These are phyloP conservation scores for Sporothrix sp. DNA, from an alignment of 2,329 filamentous ascomycete species.

Conservation along the genomic window DNA sequence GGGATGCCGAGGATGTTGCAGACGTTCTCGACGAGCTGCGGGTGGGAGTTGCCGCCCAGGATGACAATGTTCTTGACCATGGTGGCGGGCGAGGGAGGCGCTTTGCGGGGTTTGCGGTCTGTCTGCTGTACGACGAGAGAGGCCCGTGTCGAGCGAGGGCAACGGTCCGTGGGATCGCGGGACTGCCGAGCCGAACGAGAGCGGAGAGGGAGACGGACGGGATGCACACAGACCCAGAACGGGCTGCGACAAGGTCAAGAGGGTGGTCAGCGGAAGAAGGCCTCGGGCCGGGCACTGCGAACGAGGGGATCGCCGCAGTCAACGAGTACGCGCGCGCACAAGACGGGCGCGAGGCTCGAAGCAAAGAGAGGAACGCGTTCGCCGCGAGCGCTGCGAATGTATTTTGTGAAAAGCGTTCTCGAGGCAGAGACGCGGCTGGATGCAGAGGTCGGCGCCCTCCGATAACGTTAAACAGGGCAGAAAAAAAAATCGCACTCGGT, in stretches of 20 bases:
- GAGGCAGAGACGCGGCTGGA: conserved; percentile 3
- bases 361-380: neutral
- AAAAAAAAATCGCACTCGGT: conserved; percentile 13
- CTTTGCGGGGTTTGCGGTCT: neutral
- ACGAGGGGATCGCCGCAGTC: neutral
- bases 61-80: conserved; percentile 97
- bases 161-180: neutral
- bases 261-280: neutral
- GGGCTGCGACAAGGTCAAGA: neutral
- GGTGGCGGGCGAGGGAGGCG: neutral
- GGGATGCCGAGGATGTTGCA: conserved; percentile 83
- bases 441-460: conserved; percentile 11
- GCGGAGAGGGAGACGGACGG: neutral
- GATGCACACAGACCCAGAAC: neutral
- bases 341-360: neutral
- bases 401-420: neutral
- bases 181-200: neutral
- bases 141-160: neutral
- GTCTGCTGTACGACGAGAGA: no score
- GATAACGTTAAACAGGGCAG: conserved; percentile 16
- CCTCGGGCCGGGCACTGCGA: neutral
- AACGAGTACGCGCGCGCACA: conserved; percentile 3
- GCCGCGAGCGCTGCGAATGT: neutral
- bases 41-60: conserved; percentile 87
- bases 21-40: conserved; percentile 73